Evolutionary conservation across 1,284 basidiomycete genomes (phyloP), one percentile per base, ranked within the genome.

Genomic region (Pseudozyma sp.): DNA sequence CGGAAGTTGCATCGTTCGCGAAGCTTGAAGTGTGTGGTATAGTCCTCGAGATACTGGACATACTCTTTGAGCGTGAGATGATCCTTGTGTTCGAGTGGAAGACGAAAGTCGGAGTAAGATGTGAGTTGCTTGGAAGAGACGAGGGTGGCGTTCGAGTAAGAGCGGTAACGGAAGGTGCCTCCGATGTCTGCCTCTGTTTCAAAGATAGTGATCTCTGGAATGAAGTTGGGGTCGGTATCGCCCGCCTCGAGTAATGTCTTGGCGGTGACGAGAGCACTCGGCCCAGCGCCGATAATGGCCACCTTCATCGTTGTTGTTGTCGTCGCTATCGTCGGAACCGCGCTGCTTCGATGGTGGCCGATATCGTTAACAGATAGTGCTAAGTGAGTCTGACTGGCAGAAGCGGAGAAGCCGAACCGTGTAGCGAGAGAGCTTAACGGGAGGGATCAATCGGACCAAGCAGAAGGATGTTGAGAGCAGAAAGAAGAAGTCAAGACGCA

Each of bases 101-200:
- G 78, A 6, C 90, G 88, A 79, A 89, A 91, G 83, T 91, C 90
- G 42, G 88, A 89, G 83, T 90, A 91, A 61, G 87, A 87, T 1
- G 90, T 91, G 50, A 91, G 86, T 79, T 91, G 90, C 77, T 89
- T 89, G 9, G 88, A 89, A 1, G 88, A 89, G 25, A 90, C 89
- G 34, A 90, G 84, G 35, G 85, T 87, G 36, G 89, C 88, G 65
- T 90, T 89, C 87, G 90, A 83, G 82, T 77, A 86, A 77, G 52
- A 59, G 35, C 78, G 58, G 50, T 79, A 78, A 18, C 70, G 78
- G 79, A 91, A 91, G 0, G 90, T 91, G 6, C 90, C 90, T 3
- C 90, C 90, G 52, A 91, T 87, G 69, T 88, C 87, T n/a, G 85
- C 80, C 80, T 91, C 89, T 69, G 88, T 88, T 79, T 91, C 90